Conservation (phyloP, 2,329 filamentous ascomycete genomes). For the Shiraia sp. region DNA sequence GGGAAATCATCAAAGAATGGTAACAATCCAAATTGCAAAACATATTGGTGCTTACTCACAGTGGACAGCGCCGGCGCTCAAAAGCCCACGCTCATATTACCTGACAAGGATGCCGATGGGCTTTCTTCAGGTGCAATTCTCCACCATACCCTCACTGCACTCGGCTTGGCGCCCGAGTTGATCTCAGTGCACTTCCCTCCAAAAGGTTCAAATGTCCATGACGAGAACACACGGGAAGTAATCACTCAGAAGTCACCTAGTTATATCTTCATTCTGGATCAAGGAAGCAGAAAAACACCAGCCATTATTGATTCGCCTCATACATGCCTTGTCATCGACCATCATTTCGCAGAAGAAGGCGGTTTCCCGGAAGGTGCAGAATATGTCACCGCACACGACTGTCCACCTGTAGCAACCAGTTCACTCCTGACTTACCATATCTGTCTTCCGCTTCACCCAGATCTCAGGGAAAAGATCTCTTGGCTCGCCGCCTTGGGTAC, state of each 20-base stretch:
- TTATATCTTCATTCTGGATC: constrained; percentile 68
- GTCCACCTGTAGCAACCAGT: constrained; percentile 67
- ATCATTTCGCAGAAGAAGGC: constrained; percentile 61
- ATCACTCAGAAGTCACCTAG: constrained; percentile 57
- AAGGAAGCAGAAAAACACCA: constrained; percentile 62
- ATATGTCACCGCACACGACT: constrained; percentile 66
- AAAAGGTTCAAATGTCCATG: constrained; percentile 64
- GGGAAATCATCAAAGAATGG: constrained; percentile 63
- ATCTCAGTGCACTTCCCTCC: constrained; percentile 63
- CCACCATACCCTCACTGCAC: constrained; percentile 60
- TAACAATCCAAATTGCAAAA: constrained; percentile 32
- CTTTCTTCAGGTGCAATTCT: constrained; percentile 67
- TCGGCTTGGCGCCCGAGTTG: constrained; percentile 58
- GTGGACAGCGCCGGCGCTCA: constrained; percentile 53
- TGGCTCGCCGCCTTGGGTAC: constrained; percentile 69
- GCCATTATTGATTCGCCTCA: constrained; percentile 57
- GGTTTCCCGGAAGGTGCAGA: constrained; percentile 61
- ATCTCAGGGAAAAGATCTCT: constrained; percentile 55
- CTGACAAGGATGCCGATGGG: constrained; percentile 72
- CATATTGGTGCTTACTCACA: constrained; percentile 5
- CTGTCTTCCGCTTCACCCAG: constrained; percentile 60
- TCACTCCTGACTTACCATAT: constrained; percentile 67
- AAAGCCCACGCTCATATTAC: constrained; percentile 62
- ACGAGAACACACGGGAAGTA: constrained; percentile 54
- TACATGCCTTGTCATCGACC: constrained; percentile 65